These are phyloP conservation scores for Trametes polyzona DNA, from an alignment of 1,284 basidiomycete genomes.

Conservation along the genomic window DNA sequence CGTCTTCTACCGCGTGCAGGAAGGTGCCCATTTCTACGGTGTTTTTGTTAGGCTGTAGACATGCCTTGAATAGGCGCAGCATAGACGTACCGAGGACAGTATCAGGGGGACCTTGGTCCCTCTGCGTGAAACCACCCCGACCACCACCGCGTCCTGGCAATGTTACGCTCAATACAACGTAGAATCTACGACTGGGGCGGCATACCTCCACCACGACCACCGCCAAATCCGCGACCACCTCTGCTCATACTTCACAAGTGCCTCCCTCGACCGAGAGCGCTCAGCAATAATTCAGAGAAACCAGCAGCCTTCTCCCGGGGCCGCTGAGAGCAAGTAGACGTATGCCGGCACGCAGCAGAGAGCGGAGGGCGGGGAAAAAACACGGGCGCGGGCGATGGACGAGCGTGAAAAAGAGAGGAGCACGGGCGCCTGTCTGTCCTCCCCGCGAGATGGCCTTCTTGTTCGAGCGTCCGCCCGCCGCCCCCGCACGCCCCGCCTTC, in stretches of 20 bases:
- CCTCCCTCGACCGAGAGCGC: background rate
- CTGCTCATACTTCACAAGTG: conserved; percentile 28
- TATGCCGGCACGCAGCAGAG: conserved; percentile 4
- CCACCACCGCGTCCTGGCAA: conserved; percentile 32
- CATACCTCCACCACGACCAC: conserved; percentile 31
- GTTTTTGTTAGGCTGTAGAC: background rate
- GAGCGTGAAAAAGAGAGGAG: conserved; percentile 25
- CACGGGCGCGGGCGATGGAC: conserved; percentile 15
- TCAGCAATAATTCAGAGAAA: background rate
- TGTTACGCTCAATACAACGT: background rate
- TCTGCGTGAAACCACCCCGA: conserved; percentile 58
- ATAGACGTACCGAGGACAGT: conserved; percentile 72
- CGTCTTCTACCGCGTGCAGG: conserved; percentile 94
- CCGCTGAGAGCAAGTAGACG: background rate
- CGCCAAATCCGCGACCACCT: conserved; percentile 32
- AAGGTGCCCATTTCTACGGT: conserved; percentile 84
- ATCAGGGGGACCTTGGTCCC: conserved; percentile 84
- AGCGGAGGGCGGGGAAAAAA: conserved; percentile 7
- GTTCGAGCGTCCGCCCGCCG: conserved; percentile 27
- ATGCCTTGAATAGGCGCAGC: too few relatives aligned
- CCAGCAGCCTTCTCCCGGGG: conserved; percentile 4
- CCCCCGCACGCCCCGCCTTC: conserved; percentile 12
- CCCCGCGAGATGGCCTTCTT: conserved; percentile 29
- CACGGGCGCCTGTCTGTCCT: conserved; percentile 16
- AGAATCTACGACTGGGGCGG: background rate